These are phyloP conservation scores for Gossypium armourianum DNA, from an alignment of 441 rosid species.

Conservation along the genomic window DNA sequence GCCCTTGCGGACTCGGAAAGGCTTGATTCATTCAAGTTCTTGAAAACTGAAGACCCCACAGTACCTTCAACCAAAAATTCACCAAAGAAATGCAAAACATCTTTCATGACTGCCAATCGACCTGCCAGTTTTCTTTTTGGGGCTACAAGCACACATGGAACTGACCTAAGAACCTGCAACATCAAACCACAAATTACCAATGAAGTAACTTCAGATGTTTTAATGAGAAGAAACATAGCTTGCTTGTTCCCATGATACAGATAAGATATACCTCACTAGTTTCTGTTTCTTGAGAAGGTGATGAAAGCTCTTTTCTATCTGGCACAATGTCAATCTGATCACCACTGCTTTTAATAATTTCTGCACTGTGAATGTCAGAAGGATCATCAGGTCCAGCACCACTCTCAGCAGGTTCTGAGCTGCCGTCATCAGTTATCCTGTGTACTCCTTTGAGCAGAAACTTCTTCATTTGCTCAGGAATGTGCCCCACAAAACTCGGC, in stretches of 20 bases:
- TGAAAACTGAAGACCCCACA: conserved; percentile 83
- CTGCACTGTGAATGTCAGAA: conserved; percentile 37
- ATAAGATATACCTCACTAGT: conserved; percentile 56
- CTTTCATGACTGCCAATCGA: conserved; percentile 69
- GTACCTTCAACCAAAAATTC: conserved; percentile 90
- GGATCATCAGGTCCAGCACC: conserved; percentile 49
- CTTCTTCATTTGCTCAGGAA: conserved; percentile 95
- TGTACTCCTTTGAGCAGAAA: conserved; percentile 81
- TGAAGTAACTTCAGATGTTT: conserved; percentile 8
- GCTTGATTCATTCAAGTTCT: conserved; percentile 42
- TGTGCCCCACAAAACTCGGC: conserved; percentile 60
- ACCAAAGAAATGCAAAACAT: conserved; percentile 79
- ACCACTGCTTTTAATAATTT: conserved; percentile 44
- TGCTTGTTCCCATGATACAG: conserved; percentile 7
- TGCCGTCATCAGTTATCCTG: conserved; percentile 75
- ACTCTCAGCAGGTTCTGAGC: conserved; percentile 54
- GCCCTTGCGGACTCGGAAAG: conserved; percentile 44
- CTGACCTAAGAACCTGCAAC: conserved; percentile 66
- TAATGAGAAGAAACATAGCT: background rate
- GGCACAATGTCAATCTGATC: conserved; percentile 51
- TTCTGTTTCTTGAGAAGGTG: conserved; percentile 59
- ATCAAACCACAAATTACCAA: conserved; percentile 23
- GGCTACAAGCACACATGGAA: conserved; percentile 79
- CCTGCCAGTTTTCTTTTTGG: conserved; percentile 94
- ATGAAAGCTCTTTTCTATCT: conserved; percentile 45